Base-by-base conservation (phyloP, 2,329 filamentous ascomycete genomes). In the Alternaria arborescens region DNA sequence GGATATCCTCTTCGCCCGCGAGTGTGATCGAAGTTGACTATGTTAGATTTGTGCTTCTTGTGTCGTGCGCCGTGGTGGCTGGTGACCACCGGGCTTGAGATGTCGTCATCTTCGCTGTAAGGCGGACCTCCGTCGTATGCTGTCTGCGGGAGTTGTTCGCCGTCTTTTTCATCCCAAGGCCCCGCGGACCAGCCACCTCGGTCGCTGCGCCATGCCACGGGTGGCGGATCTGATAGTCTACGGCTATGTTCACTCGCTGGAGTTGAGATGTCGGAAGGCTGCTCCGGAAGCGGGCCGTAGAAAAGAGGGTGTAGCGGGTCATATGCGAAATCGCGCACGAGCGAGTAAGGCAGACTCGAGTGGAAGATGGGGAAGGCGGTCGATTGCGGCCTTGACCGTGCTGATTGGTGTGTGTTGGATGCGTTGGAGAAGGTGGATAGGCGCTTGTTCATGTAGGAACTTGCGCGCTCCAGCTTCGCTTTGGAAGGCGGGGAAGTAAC, bases 271-370 rank as follows among this genome's bases (percentile, higher is more conserved):
- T 89, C 90, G 1, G 93, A 96, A n/a, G 88, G 87, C 26, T 88
- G 84, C 69, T 93, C 90, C 38, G 90, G 90, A 16, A 92, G 89
- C n/a, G 94, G 91, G 1, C 95, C 95, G 83, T 97, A 97, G 82
- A 98, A 95, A 79, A 97, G 85, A 43, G 92, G 93, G 78, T 98
- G 92, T 56, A 86, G 85, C 26, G 87, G 77, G 32, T 92, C 88
- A 77, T 98, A 99, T 69, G 95, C 95, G 81, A 98, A 99, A 83
- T 99, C 95, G 73, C 95, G 91, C 67, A 99, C 94, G 44, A 92
- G 84, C n/a, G 93, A 89, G 78, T 97, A 97, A 7, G 91, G 80
- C 18, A 97, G 86, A 75, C 89, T 97, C 60, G 93, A 95, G 71
- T 93, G 90, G 79, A 93, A 95, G 71, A 91, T 83, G 16, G 93